Evolutionary conservation across 768 basidiomycete genomes (phyloP).

Genomic region (Tremella yokohamensis): DNA sequence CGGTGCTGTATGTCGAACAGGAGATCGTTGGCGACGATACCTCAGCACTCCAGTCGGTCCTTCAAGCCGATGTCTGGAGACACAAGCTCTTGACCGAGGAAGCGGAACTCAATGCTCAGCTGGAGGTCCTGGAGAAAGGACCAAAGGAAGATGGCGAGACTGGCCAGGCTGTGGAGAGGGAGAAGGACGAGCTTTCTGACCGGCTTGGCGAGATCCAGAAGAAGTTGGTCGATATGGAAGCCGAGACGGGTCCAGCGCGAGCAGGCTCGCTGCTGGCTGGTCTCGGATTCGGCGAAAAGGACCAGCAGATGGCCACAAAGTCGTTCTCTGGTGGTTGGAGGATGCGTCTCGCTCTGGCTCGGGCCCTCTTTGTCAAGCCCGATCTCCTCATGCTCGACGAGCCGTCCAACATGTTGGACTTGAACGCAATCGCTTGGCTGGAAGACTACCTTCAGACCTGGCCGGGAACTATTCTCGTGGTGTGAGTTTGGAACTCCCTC

Average conservation of each 20-base stretch:
- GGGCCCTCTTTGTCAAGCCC: conserved; percentile 90
- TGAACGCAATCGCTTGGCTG: conserved; percentile 95
- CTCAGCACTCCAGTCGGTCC: conserved; percentile 81
- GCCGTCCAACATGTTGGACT: conserved; percentile 94
- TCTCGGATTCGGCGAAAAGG: conserved; percentile 82
- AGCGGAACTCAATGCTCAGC: conserved; percentile 64
- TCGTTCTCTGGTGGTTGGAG: conserved; percentile 97
- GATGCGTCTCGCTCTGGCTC: conserved; percentile 91
- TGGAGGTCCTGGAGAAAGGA: conserved; percentile 64
- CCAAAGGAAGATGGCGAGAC: conserved; percentile 69
- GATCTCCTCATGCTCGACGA: conserved; percentile 78
- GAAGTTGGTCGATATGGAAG: conserved; percentile 94
- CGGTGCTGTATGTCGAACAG: conserved; percentile 97
- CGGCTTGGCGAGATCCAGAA: conserved; percentile 85
- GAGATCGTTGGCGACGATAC: conserved; percentile 97
- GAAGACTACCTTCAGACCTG: conserved; percentile 97
- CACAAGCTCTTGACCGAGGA: conserved; percentile 88
- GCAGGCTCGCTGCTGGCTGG: conserved; percentile 87
- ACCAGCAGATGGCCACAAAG: conserved; percentile 76
- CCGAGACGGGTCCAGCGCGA: conserved; percentile 91
- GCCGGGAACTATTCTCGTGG: conserved; percentile 85
- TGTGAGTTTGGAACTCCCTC: conserved; percentile 58
- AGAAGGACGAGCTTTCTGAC: conserved; percentile 75
- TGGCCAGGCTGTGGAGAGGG: conserved; percentile 58
- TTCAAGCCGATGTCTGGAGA: conserved; percentile 99